A percentile compares a stretch with the other conserved stretches of the same genome.
Conservation (phyloP, 2,329 filamentous ascomycete genomes). For the Colletotrichum sp. region DNA sequence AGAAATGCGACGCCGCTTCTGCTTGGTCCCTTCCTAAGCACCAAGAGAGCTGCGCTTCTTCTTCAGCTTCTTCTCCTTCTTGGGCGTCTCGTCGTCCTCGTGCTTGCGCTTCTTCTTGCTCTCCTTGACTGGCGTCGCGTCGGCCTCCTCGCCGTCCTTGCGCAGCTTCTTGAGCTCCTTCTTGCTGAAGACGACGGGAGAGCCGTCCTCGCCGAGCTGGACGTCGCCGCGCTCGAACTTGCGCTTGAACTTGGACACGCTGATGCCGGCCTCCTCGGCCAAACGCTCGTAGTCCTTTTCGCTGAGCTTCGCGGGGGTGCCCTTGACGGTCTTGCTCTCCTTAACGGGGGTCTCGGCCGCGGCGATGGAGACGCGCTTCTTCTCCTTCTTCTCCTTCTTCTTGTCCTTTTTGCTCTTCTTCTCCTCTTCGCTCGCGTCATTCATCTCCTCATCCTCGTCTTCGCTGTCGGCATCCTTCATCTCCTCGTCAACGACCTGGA, state of each 20-base stretch:
- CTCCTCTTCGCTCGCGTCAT: conserved; percentile 35
- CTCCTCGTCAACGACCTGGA: conserved; percentile 52
- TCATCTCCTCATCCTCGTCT: conserved; percentile 47
- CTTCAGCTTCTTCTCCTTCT: conserved; percentile 64
- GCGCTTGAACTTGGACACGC: conserved; percentile 77
- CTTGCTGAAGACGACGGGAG: conserved; percentile 72
- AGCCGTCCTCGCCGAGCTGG: conserved; percentile 68
- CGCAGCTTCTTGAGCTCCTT: conserved; percentile 77
- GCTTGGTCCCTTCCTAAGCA: conserved; percentile 17
- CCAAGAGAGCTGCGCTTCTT: conserved; percentile 40
- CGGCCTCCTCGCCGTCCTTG: conserved; percentile 61
- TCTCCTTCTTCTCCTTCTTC: conserved; percentile 39
- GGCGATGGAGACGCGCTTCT: conserved; percentile 21
- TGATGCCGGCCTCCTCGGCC: conserved; percentile 72
- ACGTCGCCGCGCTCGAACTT: conserved; percentile 81
- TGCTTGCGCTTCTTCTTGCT: conserved; percentile 76
- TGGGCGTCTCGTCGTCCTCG: conserved; percentile 69
- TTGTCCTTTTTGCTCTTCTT: conserved; percentile 46
- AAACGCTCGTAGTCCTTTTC: conserved; percentile 63
- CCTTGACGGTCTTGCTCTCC: conserved; percentile 26
- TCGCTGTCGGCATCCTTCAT: conserved; percentile 40
- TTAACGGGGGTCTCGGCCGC: conserved; percentile 38
- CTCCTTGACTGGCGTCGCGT: conserved; percentile 49
- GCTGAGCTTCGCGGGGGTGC: conserved; percentile 45
- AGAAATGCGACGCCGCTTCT: conserved; percentile 21